Conservation (phyloP, 768 basidiomycete genomes). For the Botryobasidium botryosum region DNA sequence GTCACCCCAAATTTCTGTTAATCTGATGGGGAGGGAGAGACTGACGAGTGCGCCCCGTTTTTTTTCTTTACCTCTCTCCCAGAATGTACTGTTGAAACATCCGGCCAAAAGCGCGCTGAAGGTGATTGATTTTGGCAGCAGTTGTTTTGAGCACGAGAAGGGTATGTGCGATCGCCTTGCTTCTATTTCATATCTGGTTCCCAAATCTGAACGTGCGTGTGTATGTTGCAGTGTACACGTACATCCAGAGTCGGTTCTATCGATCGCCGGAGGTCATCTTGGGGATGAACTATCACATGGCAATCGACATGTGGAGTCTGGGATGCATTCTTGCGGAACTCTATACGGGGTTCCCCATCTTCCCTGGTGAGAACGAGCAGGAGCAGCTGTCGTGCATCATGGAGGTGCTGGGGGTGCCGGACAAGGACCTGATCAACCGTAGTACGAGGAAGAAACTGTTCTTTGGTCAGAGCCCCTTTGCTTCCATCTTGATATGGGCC, state of each 20-base stretch:
- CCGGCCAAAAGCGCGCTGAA: conserved; percentile 94
- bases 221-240: conserved; percentile 69
- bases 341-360: conserved; percentile 95
- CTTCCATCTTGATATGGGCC: no score
- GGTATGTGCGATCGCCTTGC: conserved; percentile 35
- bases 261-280: conserved; percentile 99
- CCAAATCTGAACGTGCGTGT: background rate
- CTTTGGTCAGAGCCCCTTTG: conserved; percentile 49
- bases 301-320: conserved; percentile 98
- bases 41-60: background rate
- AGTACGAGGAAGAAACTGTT: conserved; percentile 89
- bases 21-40: no score
- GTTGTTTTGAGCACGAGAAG: conserved; percentile 96
- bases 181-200: background rate
- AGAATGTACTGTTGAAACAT: conserved; percentile 92
- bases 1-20: conserved; percentile 5
- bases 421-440: conserved; percentile 86
- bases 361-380: conserved; percentile 98
- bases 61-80: background rate
- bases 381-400: conserved; percentile 98
- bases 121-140: conserved; percentile 97
- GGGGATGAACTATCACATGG: conserved; percentile 99
- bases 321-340: conserved; percentile 96
- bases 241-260: conserved; percentile 98
- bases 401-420: conserved; percentile 93